phyloP scores from a whole-genome alignment of 2,329 filamentous ascomycete species.

The Aspergillus hiratsukae region DNA sequence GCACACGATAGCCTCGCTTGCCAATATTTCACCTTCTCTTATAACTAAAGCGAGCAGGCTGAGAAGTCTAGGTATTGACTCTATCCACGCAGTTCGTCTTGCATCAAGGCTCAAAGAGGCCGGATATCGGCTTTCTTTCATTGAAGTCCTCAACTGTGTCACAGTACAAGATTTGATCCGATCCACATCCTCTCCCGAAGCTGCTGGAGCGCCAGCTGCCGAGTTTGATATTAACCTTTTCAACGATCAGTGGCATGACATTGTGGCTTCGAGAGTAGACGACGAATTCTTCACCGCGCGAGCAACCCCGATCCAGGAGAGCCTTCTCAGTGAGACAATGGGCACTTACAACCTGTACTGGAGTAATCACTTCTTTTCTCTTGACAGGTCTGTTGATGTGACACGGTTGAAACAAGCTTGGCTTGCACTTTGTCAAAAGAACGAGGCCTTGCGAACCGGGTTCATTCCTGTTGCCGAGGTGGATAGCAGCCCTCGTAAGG shows the following conservation, averaged over 20 bases:
- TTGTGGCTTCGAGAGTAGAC: slow-evolving; percentile 11
- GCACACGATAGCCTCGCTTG: slow-evolving; percentile 19
- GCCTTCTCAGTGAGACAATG: slow-evolving; percentile 39
- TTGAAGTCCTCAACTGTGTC: slow-evolving; percentile 26
- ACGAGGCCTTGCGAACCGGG: slow-evolving; percentile 34
- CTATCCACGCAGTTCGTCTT: slow-evolving; percentile 28
- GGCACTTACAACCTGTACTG: slow-evolving; percentile 35
- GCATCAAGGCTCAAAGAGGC: slow-evolving; percentile 22
- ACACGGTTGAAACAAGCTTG: slow-evolving; percentile 29
- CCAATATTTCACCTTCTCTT: slow-evolving; percentile 15
- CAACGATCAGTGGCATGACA: slow-evolving; percentile 17
- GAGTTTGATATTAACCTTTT: slow-evolving; percentile 21
- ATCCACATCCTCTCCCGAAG: slow-evolving; percentile 1
- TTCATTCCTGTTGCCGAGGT: slow-evolving; percentile 32
- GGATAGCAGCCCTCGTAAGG: not conserved
- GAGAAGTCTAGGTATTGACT: slow-evolving; percentile 28
- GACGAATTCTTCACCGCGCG: slow-evolving; percentile 22
- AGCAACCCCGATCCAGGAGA: slow-evolving; percentile 36
- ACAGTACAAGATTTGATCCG: slow-evolving; percentile 24
- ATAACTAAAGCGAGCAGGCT: slow-evolving; percentile 21
- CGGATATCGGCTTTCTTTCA: slow-evolving; percentile 23
- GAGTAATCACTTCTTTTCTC: slow-evolving; percentile 36
- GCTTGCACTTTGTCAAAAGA: slow-evolving; percentile 23
- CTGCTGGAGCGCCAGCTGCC: not conserved
- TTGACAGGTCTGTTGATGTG: slow-evolving; percentile 25